These are phyloP conservation scores for Capronia americana DNA, from an alignment of 2,329 filamentous ascomycete genomes.

Conservation along the genomic window DNA sequence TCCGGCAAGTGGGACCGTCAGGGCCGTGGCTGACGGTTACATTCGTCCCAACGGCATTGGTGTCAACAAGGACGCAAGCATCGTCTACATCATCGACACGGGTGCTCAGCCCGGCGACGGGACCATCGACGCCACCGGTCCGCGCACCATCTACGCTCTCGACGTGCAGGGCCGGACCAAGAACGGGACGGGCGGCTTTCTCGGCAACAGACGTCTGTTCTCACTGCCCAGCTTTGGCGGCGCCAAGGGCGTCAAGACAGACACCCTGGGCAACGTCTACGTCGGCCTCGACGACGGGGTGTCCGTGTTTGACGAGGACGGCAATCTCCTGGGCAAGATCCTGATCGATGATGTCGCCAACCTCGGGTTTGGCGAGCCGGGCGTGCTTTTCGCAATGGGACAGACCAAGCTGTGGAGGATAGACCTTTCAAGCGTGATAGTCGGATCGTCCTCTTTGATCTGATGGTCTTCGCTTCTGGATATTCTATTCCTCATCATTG, in stretches of 20 bases:
- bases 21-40: constrained; percentile 48
- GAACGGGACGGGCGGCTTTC: constrained; percentile 46
- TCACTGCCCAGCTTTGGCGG: constrained; percentile 56
- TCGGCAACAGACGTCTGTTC: constrained; percentile 60
- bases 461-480: background rate
- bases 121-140: constrained; percentile 2
- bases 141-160: constrained; percentile 48
- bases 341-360: constrained; percentile 56
- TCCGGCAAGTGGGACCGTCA: constrained; percentile 43
- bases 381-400: constrained; percentile 23
- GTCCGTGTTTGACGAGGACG: constrained; percentile 59
- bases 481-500: too few species aligned
- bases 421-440: background rate
- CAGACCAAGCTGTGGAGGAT: constrained; percentile 24
- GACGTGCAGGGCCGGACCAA: constrained; percentile 36
- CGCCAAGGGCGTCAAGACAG: constrained; percentile 57
- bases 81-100: constrained; percentile 51
- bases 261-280: constrained; percentile 62
- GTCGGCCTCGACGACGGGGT: constrained; percentile 61
- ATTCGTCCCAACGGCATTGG: constrained; percentile 50
- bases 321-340: constrained; percentile 62
- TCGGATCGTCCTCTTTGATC: constrained; percentile 3
- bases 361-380: constrained; percentile 53
- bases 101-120: constrained; percentile 37
- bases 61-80: constrained; percentile 48